These are phyloP conservation scores for Powellomyces hirtus DNA, from an alignment of 192 early-diverging fungal species.

Conservation along the genomic window DNA sequence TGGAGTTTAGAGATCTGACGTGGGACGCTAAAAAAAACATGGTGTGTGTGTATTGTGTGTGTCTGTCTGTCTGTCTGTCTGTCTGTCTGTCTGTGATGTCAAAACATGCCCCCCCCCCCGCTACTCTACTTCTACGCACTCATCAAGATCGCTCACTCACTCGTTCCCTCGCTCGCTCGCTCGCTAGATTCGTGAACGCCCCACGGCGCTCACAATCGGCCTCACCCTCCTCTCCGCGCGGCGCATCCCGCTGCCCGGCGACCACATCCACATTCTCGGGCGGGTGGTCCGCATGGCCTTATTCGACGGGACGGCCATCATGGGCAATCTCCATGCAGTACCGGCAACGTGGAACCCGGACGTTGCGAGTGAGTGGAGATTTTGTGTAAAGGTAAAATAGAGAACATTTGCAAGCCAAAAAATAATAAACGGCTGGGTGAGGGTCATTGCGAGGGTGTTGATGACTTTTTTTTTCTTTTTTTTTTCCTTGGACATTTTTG, in stretches of 20 bases:
- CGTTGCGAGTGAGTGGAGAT: slow-evolving; percentile 35
- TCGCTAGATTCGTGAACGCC: slow-evolving; percentile 25
- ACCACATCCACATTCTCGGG: slow-evolving; percentile 31
- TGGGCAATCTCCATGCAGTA: slow-evolving; percentile 51
- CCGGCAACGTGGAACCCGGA: slow-evolving; percentile 34
- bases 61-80: background rate
- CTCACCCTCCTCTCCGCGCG: slow-evolving; percentile 44
- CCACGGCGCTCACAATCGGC: slow-evolving; percentile 39
- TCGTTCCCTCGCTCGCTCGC: background rate
- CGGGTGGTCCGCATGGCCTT: slow-evolving; percentile 49
- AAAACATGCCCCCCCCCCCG: too few relatives aligned
- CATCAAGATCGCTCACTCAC: background rate
- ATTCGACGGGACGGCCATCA: slow-evolving; percentile 38
- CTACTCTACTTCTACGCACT: too few relatives aligned
- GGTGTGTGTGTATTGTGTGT: slow-evolving; percentile 4
- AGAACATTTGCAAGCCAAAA: background rate
- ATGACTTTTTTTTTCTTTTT: background rate
- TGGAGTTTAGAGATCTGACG: slow-evolving; percentile 35
- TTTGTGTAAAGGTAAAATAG: slow-evolving; percentile 38
- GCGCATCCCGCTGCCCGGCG: slow-evolving; percentile 24
- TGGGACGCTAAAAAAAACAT: slow-evolving; percentile 27
- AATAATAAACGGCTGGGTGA: background rate
- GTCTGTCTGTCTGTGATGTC: background rate
- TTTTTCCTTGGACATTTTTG: background rate
- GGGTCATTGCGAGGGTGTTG: background rate